phyloP scores from a whole-genome alignment of 805 yeast genomes.

The Candida hungchunana region DNA sequence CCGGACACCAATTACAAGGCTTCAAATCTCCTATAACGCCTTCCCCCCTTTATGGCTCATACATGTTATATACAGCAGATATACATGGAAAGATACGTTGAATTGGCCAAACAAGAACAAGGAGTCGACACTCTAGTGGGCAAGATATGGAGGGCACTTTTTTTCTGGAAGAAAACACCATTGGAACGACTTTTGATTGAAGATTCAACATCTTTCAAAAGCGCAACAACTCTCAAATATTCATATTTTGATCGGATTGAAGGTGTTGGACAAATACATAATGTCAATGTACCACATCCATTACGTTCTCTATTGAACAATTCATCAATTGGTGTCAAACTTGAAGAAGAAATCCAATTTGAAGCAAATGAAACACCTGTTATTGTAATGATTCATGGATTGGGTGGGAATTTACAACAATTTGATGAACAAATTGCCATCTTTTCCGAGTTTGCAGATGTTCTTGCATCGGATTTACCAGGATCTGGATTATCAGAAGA shows the following conservation, averaged over 20 bases:
- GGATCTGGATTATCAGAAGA: conserved; percentile 65
- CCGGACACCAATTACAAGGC: too few relatives aligned
- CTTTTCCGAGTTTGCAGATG: conserved; percentile 52
- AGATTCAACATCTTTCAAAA: conserved; percentile 18
- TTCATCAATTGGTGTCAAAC: conserved; percentile 2
- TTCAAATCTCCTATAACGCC: too few relatives aligned
- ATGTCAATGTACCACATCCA: conserved; percentile 16
- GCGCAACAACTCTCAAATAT: conserved; percentile 12
- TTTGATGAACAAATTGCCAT: conserved; percentile 65
- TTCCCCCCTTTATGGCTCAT: too few relatives aligned
- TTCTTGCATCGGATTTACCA: conserved; percentile 76
- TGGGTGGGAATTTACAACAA: conserved; percentile 87
- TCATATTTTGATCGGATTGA: conserved; percentile 11
- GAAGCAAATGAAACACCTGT: conserved; percentile 48
- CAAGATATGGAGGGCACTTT: too few relatives aligned
- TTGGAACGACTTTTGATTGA: conserved; percentile 16
- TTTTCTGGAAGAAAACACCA: conserved; percentile 9
- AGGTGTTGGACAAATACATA: conserved; percentile 13
- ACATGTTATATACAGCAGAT: conserved; percentile 5
- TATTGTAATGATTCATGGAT: conserved; percentile 72
- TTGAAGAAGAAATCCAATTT: conserved; percentile 8
- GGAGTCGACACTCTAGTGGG: too few relatives aligned
- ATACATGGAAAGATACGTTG: conserved; percentile 18
- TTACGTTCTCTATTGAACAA: conserved; percentile 7
- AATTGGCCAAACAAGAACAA: conserved; percentile 19